Percentiles rank a stretch among this genome's conserved stretches.
Conservation (phyloP, 2,329 filamentous ascomycete species). For the Penicillium glabrum region DNA sequence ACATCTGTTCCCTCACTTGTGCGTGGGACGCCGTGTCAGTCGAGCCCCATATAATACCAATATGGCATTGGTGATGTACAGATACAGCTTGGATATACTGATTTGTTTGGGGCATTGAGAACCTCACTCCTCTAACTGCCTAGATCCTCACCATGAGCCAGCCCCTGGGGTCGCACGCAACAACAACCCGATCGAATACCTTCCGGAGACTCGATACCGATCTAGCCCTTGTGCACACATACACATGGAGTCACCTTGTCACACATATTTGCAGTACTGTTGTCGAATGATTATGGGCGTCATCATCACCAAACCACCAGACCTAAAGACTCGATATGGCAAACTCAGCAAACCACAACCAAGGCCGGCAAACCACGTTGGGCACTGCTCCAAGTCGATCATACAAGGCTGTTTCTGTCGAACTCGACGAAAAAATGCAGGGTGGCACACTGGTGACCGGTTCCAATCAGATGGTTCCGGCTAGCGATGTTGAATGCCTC, state of each 20-base stretch:
- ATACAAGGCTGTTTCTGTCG: background rate
- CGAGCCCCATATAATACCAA: background rate
- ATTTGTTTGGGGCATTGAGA: background rate
- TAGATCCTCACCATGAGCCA: background rate
- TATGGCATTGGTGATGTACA: background rate
- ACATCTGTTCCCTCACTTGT: background rate
- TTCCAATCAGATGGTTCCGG: background rate
- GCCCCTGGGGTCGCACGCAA: background rate
- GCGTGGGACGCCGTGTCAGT: background rate
- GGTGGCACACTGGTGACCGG: background rate
- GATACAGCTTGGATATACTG: background rate
- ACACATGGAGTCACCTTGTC: background rate
- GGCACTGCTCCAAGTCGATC: background rate
- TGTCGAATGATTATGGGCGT: background rate
- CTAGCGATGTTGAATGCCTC: background rate
- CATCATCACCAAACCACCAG: background rate
- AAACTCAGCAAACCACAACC: background rate
- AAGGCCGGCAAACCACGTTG: background rate
- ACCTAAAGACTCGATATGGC: background rate
- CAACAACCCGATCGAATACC: background rate
- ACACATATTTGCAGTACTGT: background rate
- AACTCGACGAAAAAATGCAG: background rate
- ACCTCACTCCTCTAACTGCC: background rate
- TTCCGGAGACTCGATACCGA: background rate
- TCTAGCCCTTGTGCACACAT: background rate